Percentiles rank a stretch among this genome's conserved stretches.
phyloP scores from a whole-genome alignment of 2,329 filamentous ascomycete species.

The Thielaviopsis punctulata region DNA sequence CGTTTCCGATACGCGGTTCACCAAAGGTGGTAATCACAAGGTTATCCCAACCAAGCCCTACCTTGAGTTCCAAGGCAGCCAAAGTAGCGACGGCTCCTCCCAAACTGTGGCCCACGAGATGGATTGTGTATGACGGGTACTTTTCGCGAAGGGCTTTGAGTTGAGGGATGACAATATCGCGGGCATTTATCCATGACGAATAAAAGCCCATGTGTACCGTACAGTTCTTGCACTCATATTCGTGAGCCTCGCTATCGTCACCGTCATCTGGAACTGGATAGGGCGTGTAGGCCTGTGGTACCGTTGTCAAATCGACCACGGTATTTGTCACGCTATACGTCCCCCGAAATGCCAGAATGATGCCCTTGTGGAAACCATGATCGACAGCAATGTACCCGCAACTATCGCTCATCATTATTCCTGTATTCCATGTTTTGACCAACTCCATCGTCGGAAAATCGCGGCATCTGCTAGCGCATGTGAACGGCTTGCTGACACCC shows the following conservation, averaged over 20 bases:
- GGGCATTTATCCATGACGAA: constrained; percentile 63
- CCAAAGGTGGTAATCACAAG: constrained; percentile 78
- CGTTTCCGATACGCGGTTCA: constrained; percentile 55
- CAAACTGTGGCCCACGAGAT: constrained; percentile 77
- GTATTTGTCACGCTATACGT: constrained; percentile 91
- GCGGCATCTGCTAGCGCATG: constrained; percentile 65
- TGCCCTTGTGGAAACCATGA: constrained; percentile 33
- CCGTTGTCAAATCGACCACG: constrained; percentile 72
- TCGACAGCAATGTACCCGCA: constrained; percentile 91
- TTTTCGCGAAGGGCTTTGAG: constrained; percentile 40
- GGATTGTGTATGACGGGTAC: constrained; percentile 55
- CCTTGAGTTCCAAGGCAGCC: constrained; percentile 63
- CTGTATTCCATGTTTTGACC: constrained; percentile 78
- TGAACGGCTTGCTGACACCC: constrained; percentile 68
- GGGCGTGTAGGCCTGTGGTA: constrained; percentile 79
- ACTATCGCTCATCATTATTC: constrained; percentile 68
- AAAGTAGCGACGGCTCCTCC: constrained; percentile 84
- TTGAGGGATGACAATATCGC: constrained; percentile 48
- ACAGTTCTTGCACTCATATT: constrained; percentile 59
- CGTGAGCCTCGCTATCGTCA: constrained; percentile 13
- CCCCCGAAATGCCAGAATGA: constrained; percentile 80
- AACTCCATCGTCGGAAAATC: constrained; percentile 72
- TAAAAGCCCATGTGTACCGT: constrained; percentile 88
- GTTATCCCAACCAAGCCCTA: constrained; percentile 56
- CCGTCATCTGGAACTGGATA: constrained; percentile 47